Base-by-base conservation (phyloP, 257 asterid genomes). In the Solanum clarkiae region DNA sequence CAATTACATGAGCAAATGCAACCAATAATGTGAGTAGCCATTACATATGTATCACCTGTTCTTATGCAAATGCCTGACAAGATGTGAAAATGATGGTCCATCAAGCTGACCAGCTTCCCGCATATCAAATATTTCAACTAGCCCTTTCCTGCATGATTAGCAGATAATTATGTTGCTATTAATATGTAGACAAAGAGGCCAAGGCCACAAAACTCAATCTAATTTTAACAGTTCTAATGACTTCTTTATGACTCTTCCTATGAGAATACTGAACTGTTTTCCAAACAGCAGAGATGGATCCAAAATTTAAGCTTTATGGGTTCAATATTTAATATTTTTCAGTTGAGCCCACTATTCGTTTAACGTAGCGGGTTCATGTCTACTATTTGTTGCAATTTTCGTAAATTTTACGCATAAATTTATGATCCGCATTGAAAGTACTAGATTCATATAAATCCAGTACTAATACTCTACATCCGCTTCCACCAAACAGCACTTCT, bases 71-170 rank as follows among this genome's bases (percentile, higher is more conserved):
- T 91, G 89, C 91, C 87, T 88, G 87, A 96, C 96, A 80, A 80
- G 93, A 85, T 47, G 92, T 13, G 94, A 86, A 84, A 93, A 82
- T 81, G 94, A 89, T 63, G 90, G 87, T 86, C 87, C 89, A 59
- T 86, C 89, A 47, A 93, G 93, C 89, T 63, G 85, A 75, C 98
- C 97, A 75, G 89, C 90, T 85, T 94, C 98, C 87, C 94, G 68
- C 91, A 90, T 90, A 85, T 95, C 97, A 88, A 95, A 90, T 89
- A 95, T 74, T 83, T 93, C 93, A 81, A 94, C 97, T 18, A 96
- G 91, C 87, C 96, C 93, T 90, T 91, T 93, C 97, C 99, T 96
- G 97, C 88, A 87, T 53, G 70, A 49, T 81, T 68, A 77, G 80
- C 75, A 18, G 65, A 17, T 49, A 45, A 9, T 18, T 57, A 53